Conservation (phyloP, 768 basidiomycete genomes). For the Calocybe indica region DNA sequence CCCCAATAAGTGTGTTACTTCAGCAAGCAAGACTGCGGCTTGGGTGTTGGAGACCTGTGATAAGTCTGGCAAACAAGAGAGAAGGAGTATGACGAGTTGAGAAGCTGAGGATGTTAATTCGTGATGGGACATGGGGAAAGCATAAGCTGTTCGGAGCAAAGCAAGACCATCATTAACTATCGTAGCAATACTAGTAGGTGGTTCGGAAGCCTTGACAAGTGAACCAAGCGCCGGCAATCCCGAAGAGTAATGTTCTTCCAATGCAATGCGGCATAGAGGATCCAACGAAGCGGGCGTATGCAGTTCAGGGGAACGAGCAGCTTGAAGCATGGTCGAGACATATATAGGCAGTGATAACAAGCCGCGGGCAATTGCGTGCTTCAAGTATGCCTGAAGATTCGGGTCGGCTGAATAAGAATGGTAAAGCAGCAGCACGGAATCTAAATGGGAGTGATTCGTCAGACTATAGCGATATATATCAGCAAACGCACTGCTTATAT, state of each 20-base stretch:
- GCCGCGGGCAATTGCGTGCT: slow-evolving; percentile 47
- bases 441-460: slow-evolving; percentile 26
- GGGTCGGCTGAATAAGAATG: slow-evolving; percentile 67
- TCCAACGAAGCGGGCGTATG: slow-evolving; percentile 64
- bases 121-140: slow-evolving; percentile 50
- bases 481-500: slow-evolving; percentile 52
- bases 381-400: slow-evolving; percentile 61
- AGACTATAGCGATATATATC: neutral
- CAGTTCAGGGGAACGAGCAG: slow-evolving; percentile 57
- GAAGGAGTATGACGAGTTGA: slow-evolving; percentile 55
- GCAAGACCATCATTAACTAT: slow-evolving; percentile 58
- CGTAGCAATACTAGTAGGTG: slow-evolving; percentile 41
- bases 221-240: slow-evolving; percentile 49
- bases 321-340: slow-evolving; percentile 61
- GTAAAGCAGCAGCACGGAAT: slow-evolving; percentile 64
- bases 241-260: slow-evolving; percentile 60
- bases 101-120: slow-evolving; percentile 49
- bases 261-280: slow-evolving; percentile 58
- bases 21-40: slow-evolving; percentile 41
- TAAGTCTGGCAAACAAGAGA: slow-evolving; percentile 55
- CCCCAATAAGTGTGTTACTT: slow-evolving; percentile 49
- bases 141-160: slow-evolving; percentile 51
- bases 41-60: slow-evolving; percentile 59
- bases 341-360: slow-evolving; percentile 55
- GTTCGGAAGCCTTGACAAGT: slow-evolving; percentile 43